Percentiles rank a stretch among this genome's conserved stretches.
phyloP scores from a whole-genome alignment of 2,329 filamentous ascomycete genomes.

The Blumeriella jaapii region DNA sequence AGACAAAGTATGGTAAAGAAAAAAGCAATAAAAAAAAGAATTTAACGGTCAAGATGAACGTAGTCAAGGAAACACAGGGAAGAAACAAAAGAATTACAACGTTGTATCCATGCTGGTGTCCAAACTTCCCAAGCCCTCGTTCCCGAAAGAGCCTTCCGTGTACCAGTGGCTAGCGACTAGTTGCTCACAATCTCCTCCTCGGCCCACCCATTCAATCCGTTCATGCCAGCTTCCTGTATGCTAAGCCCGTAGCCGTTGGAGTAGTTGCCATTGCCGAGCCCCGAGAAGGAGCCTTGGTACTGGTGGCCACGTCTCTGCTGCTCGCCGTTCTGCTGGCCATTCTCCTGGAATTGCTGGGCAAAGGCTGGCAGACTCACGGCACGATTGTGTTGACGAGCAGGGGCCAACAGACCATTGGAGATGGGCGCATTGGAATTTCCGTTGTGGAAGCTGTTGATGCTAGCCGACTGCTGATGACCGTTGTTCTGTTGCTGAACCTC shows the following conservation, averaged over 20 bases:
- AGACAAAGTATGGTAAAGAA: no score
- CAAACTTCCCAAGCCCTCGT: conserved; percentile 4
- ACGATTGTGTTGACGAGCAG: conserved; percentile 47
- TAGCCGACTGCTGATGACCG: conserved; percentile 54
- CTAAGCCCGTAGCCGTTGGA: conserved; percentile 44
- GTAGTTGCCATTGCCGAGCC: conserved; percentile 21
- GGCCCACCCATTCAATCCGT: conserved; percentile 55
- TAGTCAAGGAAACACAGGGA: conserved; percentile 16
- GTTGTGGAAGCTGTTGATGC: conserved; percentile 46
- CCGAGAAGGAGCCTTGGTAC: conserved; percentile 48
- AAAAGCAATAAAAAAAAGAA: no score
- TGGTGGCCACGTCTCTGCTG: conserved; percentile 47
- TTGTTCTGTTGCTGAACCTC: conserved; percentile 46
- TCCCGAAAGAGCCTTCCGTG: conserved; percentile 1
- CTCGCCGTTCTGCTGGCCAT: conserved; percentile 33
- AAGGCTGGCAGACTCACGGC: conserved; percentile 78
- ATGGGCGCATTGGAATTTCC: conserved; percentile 49
- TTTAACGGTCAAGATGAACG: conserved; percentile 6
- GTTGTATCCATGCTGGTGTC: conserved; percentile 19
- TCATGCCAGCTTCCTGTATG: conserved; percentile 48
- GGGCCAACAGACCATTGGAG: conserved; percentile 66
- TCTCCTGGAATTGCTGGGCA: conserved; percentile 48
- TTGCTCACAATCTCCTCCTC: conserved; percentile 37
- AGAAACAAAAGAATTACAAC: conserved; percentile 17
- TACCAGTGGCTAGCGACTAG: conserved; percentile 6